A percentile compares a stretch with the other conserved stretches of the same genome.
These are phyloP conservation scores for Pharus latifolius DNA, from an alignment of 176 grass and related monocot genomes.

Conservation along the genomic window DNA sequence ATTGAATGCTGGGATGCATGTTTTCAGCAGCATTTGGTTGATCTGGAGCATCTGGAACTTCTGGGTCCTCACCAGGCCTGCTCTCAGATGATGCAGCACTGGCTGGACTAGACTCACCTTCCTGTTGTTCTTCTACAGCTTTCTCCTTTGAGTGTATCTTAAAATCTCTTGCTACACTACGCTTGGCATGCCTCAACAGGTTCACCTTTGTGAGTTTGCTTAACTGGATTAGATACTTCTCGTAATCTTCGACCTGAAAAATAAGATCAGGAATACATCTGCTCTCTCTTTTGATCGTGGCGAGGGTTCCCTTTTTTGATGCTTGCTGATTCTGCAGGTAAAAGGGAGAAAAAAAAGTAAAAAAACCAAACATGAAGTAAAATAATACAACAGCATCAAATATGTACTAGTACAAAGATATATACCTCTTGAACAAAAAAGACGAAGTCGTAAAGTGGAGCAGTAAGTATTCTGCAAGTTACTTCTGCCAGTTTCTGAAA, in stretches of 20 bases:
- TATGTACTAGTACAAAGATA: neutral
- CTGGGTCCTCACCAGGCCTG: constrained; percentile 31
- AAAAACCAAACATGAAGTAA: neutral
- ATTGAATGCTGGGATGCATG: neutral
- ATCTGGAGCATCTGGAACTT: constrained; percentile 25
- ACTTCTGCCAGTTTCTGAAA: constrained; percentile 86
- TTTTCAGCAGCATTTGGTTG: constrained; percentile 32
- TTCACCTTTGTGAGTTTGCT: constrained; percentile 73
- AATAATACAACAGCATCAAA: neutral
- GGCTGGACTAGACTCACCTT: constrained; percentile 20
- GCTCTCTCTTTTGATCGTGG: constrained; percentile 88
- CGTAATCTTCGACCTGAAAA: constrained; percentile 90
- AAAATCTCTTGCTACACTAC: constrained; percentile 85
- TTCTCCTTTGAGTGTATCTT: constrained; percentile 42
- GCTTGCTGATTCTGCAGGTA: constrained; percentile 42
- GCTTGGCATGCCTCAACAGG: constrained; percentile 72
- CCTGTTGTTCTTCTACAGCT: constrained; percentile 20
- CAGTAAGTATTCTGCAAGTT: constrained; percentile 70
- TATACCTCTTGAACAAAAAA: constrained; percentile 45
- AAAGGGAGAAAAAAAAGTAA: constrained; percentile 8
- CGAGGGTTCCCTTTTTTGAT: constrained; percentile 26
- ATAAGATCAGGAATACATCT: constrained; percentile 88
- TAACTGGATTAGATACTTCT: constrained; percentile 83
- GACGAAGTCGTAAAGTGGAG: constrained; percentile 62
- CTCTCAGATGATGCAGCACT: constrained; percentile 33